Base-by-base conservation (phyloP, 176 grass and related monocot species). In the Eremochloa ophiuroides region DNA sequence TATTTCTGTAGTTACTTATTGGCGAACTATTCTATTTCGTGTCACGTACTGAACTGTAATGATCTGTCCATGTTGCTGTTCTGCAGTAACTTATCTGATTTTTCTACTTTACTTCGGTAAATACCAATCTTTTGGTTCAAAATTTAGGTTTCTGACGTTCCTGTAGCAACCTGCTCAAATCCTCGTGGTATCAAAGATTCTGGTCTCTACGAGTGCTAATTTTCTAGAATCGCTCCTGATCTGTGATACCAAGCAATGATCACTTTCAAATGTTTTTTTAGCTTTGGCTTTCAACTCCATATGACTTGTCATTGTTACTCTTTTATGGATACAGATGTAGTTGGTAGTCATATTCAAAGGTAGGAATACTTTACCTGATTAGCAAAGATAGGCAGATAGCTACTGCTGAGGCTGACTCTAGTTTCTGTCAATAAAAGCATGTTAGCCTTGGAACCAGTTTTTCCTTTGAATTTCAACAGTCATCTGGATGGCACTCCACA, bases 381-480 rank as follows among this genome's bases (percentile, higher is more conserved):
- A 72, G 58, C 66, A 62, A 71, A 78, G 42, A 71, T 38, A 30
- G 29, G 27, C 47, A 41, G 42, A 78, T 38, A 30, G 23, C 35
- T 60, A 41, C 51, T 61, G 76, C 60, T 48, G 28, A 66, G 27
- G 20, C 39, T 43, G 43, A 67, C 63, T 80, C 50, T 64, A 70
- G 33, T 84, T 75, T 80, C 17, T 63, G 51, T 76, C 67, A 85
- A 20, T 27, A 30, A 76, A 75, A 71, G 53, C 71, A 46, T 66
- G 8, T 73, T 78, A 18, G 18, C 66, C 18, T 73, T 28, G 64
- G 15, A 69, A 80, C 64, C 67, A 39, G 4, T 20, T 56, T 79
- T 35, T 37, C 26, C 22, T 50, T 66, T 51, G 10, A 66, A 47
- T 50, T 66, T 55, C 22, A 38, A 80, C 2, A 80, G 53, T 80